Evolutionary conservation across 1,284 basidiomycete genomes (phyloP), one percentile per base, ranked within the genome.

Genomic region (Puccinia triticina): DNA sequence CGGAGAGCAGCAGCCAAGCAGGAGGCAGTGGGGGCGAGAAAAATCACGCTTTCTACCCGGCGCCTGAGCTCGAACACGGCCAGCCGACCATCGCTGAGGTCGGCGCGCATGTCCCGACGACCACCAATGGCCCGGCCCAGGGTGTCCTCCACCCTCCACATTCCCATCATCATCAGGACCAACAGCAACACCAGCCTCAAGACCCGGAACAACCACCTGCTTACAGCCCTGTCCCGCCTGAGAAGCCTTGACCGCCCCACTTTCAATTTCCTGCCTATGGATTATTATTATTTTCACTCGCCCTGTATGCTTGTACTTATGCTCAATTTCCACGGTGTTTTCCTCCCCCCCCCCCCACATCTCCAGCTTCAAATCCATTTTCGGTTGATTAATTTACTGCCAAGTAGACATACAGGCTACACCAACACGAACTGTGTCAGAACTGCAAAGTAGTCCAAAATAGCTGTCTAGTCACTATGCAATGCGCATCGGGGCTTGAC

Each of bases 21-120:
- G 66, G 66, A n/a, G 26, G 66, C 29, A 23, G 29, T 29, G 26
- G 7, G 23, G 23, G 8, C 26, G 43, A 69, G 37, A 67, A 67
- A 34, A 34, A 43, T 21, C 40, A 34, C 12, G 2, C 16, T 23
- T n/a, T 67, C 7, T 40, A 18, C 43, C 43, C 66, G 23, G 5
- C 37, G 37, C 23, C 43, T 48, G 43, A n/a, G 23, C 64, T 72
- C n/a, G 46, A 29, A 29, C 46, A 72, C n/a, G 32, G 12, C 18
- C 69, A 29, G 69, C 71, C 71, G 14, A 76, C 74, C 59, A 40
- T 59, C 21, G 74, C 74, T 16, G 74, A 76, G 55, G 59, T 76
- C 2, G 74, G 74, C 40, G 55, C 40, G 8, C 37, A 76, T 43
- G 55, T 76, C 18, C 74, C 74, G 4, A 59, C 29, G 3, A 64